phyloP scores from a whole-genome alignment of 75 land plant genomes.

The Cupressus sempervirens region DNA sequence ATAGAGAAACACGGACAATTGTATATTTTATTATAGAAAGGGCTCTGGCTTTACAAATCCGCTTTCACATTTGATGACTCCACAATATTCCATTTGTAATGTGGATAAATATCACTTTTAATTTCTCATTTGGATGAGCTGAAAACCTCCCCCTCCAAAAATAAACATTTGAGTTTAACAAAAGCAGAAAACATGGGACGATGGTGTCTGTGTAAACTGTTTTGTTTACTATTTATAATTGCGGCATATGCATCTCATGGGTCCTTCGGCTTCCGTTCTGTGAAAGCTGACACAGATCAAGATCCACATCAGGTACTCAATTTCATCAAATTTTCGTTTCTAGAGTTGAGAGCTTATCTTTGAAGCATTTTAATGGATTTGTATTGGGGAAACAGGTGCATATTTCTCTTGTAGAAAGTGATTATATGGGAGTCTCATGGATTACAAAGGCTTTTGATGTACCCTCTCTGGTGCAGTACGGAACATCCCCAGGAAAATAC shows the following conservation, averaged over 20 bases:
- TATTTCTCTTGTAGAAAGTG: background rate
- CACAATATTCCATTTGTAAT: no score
- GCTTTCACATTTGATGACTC: no score
- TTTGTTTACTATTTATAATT: no score
- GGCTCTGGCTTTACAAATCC: no score
- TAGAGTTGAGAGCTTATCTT: background rate
- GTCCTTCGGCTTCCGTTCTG: background rate
- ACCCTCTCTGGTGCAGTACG: constrained; percentile 29
- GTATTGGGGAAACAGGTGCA: constrained; percentile 29
- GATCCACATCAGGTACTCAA: background rate
- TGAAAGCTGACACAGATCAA: background rate
- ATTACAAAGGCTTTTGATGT: constrained; percentile 12
- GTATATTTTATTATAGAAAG: no score
- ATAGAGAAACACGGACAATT: no score
- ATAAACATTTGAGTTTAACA: no score
- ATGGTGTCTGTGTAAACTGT: no score
- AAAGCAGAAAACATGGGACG: no score
- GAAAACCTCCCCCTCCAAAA: no score
- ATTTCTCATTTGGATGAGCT: no score
- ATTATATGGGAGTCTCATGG: constrained; percentile 22
- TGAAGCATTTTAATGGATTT: background rate
- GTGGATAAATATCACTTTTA: no score
- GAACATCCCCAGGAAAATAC: constrained; percentile 26
- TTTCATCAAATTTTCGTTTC: background rate
- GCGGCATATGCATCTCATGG: background rate